Base-by-base conservation (phyloP, 2,329 filamentous ascomycete genomes). In the Clarireedia homoeocarpa region DNA sequence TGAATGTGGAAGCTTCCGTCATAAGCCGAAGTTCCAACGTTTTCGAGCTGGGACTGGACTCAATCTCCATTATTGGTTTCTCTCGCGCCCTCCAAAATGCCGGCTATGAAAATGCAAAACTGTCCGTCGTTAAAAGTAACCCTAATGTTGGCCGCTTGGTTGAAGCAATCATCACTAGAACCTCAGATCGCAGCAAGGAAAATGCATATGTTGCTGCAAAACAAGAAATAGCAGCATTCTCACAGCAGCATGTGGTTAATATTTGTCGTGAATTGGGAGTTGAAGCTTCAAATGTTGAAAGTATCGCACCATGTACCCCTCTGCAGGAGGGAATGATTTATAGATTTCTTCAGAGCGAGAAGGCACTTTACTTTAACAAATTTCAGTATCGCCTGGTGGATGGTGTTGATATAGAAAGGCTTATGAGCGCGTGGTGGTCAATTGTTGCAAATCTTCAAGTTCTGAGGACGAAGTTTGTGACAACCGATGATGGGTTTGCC, bases 271-370 rank as follows among this genome's bases (percentile, higher is more conserved):
- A 74, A 3, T 72, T 95, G 0, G 70, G 71, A 0, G 60, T 85
- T 1, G 64, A 73, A 0, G 69, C 74, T 1, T 66, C 71, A 5
- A 74, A 83, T 1, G 78, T 96, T 9, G 86, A 94, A 65, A 81
- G 82, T 57, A 81, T 96, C 51, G 83, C 83, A 0, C 91, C 91
- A 4, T 96, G 91, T 67, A 95, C 91, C 0, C 81, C 91, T 0
- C 73, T 96, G 1, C 91, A 96, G 66, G 83, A 92, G 67, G 91
- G 91, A 0, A 92, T 96, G 74, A 82, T 96, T 50, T 86, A 86
- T 5, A 80, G 84, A 49, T 85, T 84, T 24, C 68, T 87, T 39
- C 79, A 82, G 9, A 82, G 74, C 17, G 71, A 77, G 0, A 68
- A 73, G 0, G 75, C 77, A 0, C 72, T 86, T 0, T 96, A 96